Conservation (phyloP, 164 flowering plant species). For the Echeveria elegans region DNA sequence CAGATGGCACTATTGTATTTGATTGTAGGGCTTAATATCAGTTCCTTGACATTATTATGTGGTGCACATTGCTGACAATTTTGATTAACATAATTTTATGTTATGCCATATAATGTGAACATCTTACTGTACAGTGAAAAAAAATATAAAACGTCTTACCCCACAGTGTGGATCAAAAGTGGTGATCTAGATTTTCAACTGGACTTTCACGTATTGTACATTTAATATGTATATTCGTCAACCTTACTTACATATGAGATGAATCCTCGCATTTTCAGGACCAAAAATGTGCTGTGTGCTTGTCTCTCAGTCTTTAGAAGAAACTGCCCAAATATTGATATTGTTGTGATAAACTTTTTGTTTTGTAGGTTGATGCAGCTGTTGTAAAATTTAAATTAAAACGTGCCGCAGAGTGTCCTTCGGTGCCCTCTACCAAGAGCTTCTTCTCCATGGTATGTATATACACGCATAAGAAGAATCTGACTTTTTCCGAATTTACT, state of each 20-base stretch:
- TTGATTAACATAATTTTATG: not conserved
- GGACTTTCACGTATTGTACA: too few relatives aligned
- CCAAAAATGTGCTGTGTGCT: not conserved
- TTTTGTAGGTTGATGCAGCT: conserved; percentile 88
- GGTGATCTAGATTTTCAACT: too few relatives aligned
- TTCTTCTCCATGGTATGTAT: conserved; percentile 83
- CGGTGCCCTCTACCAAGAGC: conserved; percentile 55
- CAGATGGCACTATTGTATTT: not conserved
- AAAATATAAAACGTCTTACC: too few relatives aligned
- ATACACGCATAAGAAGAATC: too few relatives aligned
- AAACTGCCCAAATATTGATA: not conserved
- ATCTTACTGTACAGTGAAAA: not conserved
- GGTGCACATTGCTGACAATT: not conserved
- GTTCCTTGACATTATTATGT: not conserved
- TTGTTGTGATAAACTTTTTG: not conserved
- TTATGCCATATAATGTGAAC: not conserved
- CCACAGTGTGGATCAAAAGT: not conserved
- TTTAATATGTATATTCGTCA: too few relatives aligned
- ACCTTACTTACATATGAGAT: not conserved
- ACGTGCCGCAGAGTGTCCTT: conserved; percentile 56
- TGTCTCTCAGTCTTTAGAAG: too few relatives aligned
- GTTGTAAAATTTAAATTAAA: conserved; percentile 70
- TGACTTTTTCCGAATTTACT: not conserved
- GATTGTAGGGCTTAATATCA: not conserved
- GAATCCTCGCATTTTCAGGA: not conserved